Base-by-base conservation (phyloP, 768 basidiomycete species). In the Russula lepida region DNA sequence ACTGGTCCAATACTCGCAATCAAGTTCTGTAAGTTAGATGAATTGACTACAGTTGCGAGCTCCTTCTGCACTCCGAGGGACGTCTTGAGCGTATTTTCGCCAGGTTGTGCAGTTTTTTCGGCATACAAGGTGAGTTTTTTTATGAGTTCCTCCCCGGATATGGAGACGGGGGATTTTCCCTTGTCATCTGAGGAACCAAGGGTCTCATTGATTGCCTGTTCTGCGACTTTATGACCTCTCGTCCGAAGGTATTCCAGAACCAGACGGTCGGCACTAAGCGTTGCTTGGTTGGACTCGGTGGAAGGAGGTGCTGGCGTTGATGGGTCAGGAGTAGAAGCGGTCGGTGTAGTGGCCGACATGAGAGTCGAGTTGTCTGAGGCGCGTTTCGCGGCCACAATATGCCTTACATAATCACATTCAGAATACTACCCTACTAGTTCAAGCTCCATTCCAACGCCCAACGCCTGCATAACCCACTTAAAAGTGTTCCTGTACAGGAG, bases 1-100 rank as follows among this genome's bases (percentile, higher is more conserved):
- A 88, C 83, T 35, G 82, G 75, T n/a, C 86, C 86, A 64, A 92
- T 83, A 68, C 84, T 89, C 17, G 85, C 80, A 58, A 91, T 84
- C 56, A 91, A 76, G 67, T 80, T 86, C 69, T 89, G 89, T 58
- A 90, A 85, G 67, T 81, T 88, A 23, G 81, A 74, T 3, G 87
- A 81, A 67, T 84, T 89, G 17, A 85, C 84, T 79, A 86, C 82
- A 6, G 84, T 76, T 1, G 79, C 79, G 15, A 91, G 74, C 67
- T 87, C 85, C 68, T 87, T 83, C 54, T 89, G 71, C 33, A 88
- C 86, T 69, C 72, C 83, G 44, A 78, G 68, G 9, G 81, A 80
- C 46, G 89, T 87, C 69, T 85, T 88, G 65, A 89, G 72, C 2
- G 81, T 77, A 72, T 89, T 89, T 68, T 89, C 86, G 11, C 85